Conservation (phyloP, 2,329 filamentous ascomycete genomes). For the Alternaria novae-zelandiae region DNA sequence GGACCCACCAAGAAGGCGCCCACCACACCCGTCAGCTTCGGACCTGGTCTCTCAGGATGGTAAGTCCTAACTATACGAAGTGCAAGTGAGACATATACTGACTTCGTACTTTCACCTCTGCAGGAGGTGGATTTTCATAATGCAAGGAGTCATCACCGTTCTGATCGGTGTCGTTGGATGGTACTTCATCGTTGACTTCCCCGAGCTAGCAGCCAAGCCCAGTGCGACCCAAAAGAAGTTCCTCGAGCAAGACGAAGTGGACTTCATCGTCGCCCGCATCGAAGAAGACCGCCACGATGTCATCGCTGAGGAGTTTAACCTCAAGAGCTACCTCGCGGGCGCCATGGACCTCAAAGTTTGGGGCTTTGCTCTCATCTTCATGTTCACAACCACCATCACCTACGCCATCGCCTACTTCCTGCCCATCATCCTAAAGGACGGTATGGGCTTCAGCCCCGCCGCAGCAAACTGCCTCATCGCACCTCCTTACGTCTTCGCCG, state of each 20-base stretch:
- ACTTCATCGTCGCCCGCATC: slow-evolving; percentile 37
- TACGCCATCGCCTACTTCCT: slow-evolving; percentile 42
- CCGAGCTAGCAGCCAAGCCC: slow-evolving; percentile 29
- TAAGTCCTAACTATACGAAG: neutral
- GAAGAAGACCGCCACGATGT: slow-evolving; percentile 37
- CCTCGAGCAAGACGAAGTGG: slow-evolving; percentile 32
- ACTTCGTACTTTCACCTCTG: no score
- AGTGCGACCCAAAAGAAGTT: slow-evolving; percentile 32
- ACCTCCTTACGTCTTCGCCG: slow-evolving; percentile 37
- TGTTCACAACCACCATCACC: slow-evolving; percentile 33
- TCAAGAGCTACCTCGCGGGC: slow-evolving; percentile 25
- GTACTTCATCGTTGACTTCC: slow-evolving; percentile 37
- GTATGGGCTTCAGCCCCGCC: slow-evolving; percentile 36
- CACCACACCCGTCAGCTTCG: slow-evolving; percentile 24
- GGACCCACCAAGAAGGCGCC: slow-evolving; percentile 30
- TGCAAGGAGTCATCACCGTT: slow-evolving; percentile 31
- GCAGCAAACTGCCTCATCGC: slow-evolving; percentile 36
- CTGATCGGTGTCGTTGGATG: slow-evolving; percentile 27
- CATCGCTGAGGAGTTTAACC: slow-evolving; percentile 34
- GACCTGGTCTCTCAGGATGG: slow-evolving; percentile 45
- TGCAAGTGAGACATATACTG: no score
- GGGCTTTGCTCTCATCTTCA: slow-evolving; percentile 31
- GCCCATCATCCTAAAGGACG: slow-evolving; percentile 38
- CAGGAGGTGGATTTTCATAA: slow-evolving; percentile 28
- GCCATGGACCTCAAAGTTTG: slow-evolving; percentile 30